Evolutionary conservation across 2,329 filamentous ascomycete genomes (phyloP), one percentile per base, ranked within the genome.

Genomic region (Epicoccum nigrum): DNA sequence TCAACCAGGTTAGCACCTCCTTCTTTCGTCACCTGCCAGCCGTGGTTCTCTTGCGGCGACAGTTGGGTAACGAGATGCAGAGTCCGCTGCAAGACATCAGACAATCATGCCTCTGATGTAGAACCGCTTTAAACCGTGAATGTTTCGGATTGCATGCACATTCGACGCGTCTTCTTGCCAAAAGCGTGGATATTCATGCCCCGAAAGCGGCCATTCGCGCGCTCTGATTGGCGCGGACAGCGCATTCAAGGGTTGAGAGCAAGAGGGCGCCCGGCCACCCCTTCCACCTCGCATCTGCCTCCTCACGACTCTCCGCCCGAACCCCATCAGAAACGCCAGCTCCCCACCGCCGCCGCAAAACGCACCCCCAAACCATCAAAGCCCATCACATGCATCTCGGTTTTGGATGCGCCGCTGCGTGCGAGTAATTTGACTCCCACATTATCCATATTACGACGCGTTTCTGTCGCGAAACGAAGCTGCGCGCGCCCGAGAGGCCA

Each of bases 361-460:
- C 45, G 19, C 45, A 44, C 30, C 51, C 32, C 45, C 53, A 54
- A 54, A 51, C 54, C 47, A 60, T 61, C 49, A 60, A 66, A 61
- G 58, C 43, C 33, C 50, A 59, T 62, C 35, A 43, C 48, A 55
- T 54, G 54, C 58, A 61, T 62, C 58, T 54, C 51, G 51, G 51
- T 55, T 57, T 40, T 43, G 47, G 50, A 58, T 54, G 53, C 58
- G 56, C 58, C 58, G 57, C 53, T 51, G 42, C 39, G 45, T 52
- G 59, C 58, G 57, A 65, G 61, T 60, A 56, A 51, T 68, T 67
- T 64, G 55, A 65, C 38, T 63, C 64, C 66, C 55, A 65, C 62
- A 64, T 66, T 46, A 50, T 40, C 50, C 65, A 54, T 70, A 65
- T 67, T 65, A 39, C 48, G 55, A 48, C 66, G 58, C 58, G 62